phyloP scores from a whole-genome alignment of 139 green algal species.

The Edaphochlamys debaryana region DNA sequence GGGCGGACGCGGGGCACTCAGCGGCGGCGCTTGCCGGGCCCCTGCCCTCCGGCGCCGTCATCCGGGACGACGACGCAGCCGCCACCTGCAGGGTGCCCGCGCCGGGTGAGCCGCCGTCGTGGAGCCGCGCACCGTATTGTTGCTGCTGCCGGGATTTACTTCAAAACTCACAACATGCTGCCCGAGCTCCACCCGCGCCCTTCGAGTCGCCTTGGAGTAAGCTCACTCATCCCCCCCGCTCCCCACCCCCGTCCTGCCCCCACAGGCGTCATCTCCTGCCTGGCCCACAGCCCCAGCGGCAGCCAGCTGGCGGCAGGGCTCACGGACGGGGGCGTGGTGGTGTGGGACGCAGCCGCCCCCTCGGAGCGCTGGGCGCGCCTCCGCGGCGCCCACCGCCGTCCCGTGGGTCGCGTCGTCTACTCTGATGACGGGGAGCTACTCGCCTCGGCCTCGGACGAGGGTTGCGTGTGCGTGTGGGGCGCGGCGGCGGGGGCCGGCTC shows the following conservation, averaged over 20 bases:
- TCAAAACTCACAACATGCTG: neutral
- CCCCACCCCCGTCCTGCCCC: too few species aligned
- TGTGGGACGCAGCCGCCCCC: conserved; percentile 24
- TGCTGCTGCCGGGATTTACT: too few species aligned
- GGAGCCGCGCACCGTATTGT: too few species aligned
- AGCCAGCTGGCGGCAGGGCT: conserved; percentile 14
- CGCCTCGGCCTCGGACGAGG: conserved; percentile 22
- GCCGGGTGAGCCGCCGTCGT: neutral
- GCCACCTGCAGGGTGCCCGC: neutral
- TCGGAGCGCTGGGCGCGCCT: conserved; percentile 1
- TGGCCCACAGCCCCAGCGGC: conserved; percentile 24
- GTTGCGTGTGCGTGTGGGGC: conserved; percentile 20
- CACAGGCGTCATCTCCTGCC: conserved; percentile 11
- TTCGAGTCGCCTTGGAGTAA: too few species aligned
- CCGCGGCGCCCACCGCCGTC: neutral
- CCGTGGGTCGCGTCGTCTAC: conserved; percentile 13
- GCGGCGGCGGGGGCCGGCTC: too few species aligned
- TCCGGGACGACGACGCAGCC: conserved; percentile 1
- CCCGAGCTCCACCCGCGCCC: too few species aligned
- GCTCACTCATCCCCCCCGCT: too few species aligned
- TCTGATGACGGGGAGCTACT: neutral
- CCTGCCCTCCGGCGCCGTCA: neutral
- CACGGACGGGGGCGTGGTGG: neutral
- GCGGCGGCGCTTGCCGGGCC: neutral
- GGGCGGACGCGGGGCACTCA: neutral